phyloP scores from a whole-genome alignment of 192 early-diverging fungal species.

The Oehlia diaphana region DNA sequence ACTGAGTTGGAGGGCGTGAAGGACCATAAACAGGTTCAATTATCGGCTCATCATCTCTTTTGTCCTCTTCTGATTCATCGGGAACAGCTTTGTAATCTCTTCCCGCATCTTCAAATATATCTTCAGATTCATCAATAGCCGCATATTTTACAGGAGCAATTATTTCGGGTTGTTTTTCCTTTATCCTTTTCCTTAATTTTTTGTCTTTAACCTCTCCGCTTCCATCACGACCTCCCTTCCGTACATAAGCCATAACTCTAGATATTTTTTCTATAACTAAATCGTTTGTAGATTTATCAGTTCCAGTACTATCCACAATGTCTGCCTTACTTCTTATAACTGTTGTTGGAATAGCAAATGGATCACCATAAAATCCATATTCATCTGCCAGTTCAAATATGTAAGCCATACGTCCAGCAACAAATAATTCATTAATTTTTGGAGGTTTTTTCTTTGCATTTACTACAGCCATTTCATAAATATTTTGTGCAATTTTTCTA shows the following conservation, averaged over 20 bases:
- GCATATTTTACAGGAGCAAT: slow-evolving; percentile 28
- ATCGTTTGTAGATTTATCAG: slow-evolving; percentile 54
- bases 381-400: slow-evolving; percentile 63
- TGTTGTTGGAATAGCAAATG: slow-evolving; percentile 67
- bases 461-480: slow-evolving; percentile 47
- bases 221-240: slow-evolving; percentile 43
- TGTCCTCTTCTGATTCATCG: not conserved
- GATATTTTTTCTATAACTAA: slow-evolving; percentile 75
- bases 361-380: slow-evolving; percentile 42
- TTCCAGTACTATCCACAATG: slow-evolving; percentile 41
- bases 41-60: slow-evolving; percentile 35
- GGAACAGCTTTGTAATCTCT: slow-evolving; percentile 62
- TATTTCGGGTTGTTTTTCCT: slow-evolving; percentile 29
- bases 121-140: slow-evolving; percentile 60
- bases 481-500: slow-evolving; percentile 47
- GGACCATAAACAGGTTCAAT: slow-evolving; percentile 25
- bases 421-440: slow-evolving; percentile 66
- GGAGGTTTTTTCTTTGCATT: slow-evolving; percentile 43
- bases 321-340: slow-evolving; percentile 79
- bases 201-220: slow-evolving; percentile 37
- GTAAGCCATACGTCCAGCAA: slow-evolving; percentile 76
- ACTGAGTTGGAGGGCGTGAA: not conserved
- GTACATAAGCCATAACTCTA: slow-evolving; percentile 54
- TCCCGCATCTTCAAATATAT: slow-evolving; percentile 89
- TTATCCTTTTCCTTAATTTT: slow-evolving; percentile 49